These are phyloP conservation scores for Trametes gibbosa DNA, from an alignment of 768 basidiomycete species.

Conservation along the genomic window DNA sequence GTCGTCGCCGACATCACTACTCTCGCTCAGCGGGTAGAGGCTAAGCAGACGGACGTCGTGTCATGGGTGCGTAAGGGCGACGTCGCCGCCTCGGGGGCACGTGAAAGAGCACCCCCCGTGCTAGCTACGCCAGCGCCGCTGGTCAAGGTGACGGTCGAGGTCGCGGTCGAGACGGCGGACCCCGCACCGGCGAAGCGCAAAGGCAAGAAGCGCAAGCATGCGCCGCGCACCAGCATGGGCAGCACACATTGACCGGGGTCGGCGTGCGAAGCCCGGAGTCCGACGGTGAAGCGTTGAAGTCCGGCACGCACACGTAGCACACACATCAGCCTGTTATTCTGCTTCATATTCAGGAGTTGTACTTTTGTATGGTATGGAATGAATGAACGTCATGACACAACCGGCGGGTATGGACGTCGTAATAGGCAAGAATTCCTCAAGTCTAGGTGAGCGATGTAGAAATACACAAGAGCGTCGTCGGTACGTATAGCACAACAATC, in stretches of 20 bases:
- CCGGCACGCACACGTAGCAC: not conserved
- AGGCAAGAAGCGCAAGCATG: slow-evolving; percentile 1
- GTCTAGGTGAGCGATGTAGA: slow-evolving; percentile 4
- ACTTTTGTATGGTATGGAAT: not conserved
- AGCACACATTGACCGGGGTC: not conserved
- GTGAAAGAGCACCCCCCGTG: not conserved
- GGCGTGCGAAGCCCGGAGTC: not conserved
- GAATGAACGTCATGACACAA: not conserved
- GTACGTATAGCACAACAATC: slow-evolving; percentile 5
- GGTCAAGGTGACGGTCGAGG: not conserved
- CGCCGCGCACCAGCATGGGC: not conserved
- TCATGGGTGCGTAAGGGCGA: slow-evolving; percentile 49
- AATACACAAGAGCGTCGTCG: slow-evolving; percentile 1
- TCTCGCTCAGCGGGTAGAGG: slow-evolving; percentile 22
- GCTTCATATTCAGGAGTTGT: not conserved
- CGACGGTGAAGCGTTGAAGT: no score
- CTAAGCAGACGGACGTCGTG: not conserved
- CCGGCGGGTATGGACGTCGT: not conserved
- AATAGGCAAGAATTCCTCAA: not conserved
- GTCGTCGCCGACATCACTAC: slow-evolving; percentile 39
- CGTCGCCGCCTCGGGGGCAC: not conserved
- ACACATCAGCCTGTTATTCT: not conserved
- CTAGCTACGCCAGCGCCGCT: not conserved
- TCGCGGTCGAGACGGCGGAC: not conserved
- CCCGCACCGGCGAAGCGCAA: slow-evolving; percentile 9